Percentiles rank a stretch among this genome's conserved stretches.
Evolutionary conservation across 352 stramenopile genomes (phyloP).

Genomic region (Pythium diclinum): DNA sequence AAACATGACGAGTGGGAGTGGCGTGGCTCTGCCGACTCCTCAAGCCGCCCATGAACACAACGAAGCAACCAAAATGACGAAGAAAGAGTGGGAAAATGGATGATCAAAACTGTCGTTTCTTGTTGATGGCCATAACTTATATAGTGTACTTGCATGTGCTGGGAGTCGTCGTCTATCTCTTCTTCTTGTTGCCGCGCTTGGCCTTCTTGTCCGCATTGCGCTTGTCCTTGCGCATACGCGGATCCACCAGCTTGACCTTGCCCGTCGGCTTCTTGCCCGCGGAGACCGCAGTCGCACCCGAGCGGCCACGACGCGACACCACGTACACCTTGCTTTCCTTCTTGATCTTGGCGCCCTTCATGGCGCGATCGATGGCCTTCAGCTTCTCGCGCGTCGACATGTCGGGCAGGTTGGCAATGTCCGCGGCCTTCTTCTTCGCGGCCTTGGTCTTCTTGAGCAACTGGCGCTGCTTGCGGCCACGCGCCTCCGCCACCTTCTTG

Average conservation of each 20-base stretch:
- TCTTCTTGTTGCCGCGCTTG: slow-evolving; percentile 86
- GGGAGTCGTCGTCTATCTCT: slow-evolving; percentile 53
- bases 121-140: slow-evolving; percentile 52
- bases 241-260: slow-evolving; percentile 97
- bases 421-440: slow-evolving; percentile 97
- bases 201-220: slow-evolving; percentile 75
- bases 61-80: background rate
- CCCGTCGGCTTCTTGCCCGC: slow-evolving; percentile 76
- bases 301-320: slow-evolving; percentile 80
- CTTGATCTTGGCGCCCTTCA: slow-evolving; percentile 89
- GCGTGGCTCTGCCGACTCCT: background rate
- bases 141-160: slow-evolving; percentile 23
- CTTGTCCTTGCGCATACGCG: slow-evolving; percentile 98
- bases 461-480: slow-evolving; percentile 93
- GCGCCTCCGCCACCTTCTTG: slow-evolving; percentile 98
- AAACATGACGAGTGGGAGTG: slow-evolving; percentile 26
- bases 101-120: slow-evolving; percentile 23
- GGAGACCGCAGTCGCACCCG: slow-evolving; percentile 45
- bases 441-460: slow-evolving; percentile 94
- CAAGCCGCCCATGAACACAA: background rate
- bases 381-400: slow-evolving; percentile 98
- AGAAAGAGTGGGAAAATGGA: background rate
- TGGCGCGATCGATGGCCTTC: slow-evolving; percentile 97
- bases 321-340: slow-evolving; percentile 97
- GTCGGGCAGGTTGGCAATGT: slow-evolving; percentile 94